Evolutionary conservation across 441 rosid species (phyloP), one percentile per base, ranked within the genome.

Genomic region (Biscutella laevigata): DNA sequence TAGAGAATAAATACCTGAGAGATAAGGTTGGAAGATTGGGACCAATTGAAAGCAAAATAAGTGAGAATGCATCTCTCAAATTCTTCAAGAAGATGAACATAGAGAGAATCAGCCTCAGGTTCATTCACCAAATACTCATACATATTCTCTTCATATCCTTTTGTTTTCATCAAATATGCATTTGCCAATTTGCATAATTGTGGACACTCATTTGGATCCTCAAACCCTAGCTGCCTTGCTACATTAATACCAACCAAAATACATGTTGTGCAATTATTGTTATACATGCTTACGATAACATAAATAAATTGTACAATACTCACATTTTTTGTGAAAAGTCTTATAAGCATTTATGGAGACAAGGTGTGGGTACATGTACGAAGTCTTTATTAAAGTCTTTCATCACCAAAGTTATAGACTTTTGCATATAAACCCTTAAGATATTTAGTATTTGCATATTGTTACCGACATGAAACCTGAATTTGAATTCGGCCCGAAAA

Each of bases 31-130:
- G 90, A 54, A 34, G 87, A 83, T 27, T 77, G 78, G 50, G 30
- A 72, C 97, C 94, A 86, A 27, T 86, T 91, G 62, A 86, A 89
- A 2, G 91, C 77, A 42, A 86, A 83, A 44, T 86, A 89, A 53
- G 71, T 66, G 10, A 86, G 85, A 28, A 84, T 81, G 66, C 87
- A 84, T 67, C 74, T 72, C 12, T 86, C 97, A 7, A 89, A 29
- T 62, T 89, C 94, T 26, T 84, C 84, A 7, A 75, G 59, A 0
- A 89, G 71, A 76, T 76, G 79, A 44, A 64, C 79, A 14, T 57
- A 76, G 49, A 80, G 59, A 13, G 82, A 60, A n/a, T 76, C 76
- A 25, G 62, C 77, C 5, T 80, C 83, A 4, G 71, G 27, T 61
- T 70, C 83, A n/a, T 54, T 37, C 2, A 53, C 68, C 9, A 86